phyloP scores from a whole-genome alignment of 768 basidiomycete species.

The Xerocomellus dryophilus region DNA sequence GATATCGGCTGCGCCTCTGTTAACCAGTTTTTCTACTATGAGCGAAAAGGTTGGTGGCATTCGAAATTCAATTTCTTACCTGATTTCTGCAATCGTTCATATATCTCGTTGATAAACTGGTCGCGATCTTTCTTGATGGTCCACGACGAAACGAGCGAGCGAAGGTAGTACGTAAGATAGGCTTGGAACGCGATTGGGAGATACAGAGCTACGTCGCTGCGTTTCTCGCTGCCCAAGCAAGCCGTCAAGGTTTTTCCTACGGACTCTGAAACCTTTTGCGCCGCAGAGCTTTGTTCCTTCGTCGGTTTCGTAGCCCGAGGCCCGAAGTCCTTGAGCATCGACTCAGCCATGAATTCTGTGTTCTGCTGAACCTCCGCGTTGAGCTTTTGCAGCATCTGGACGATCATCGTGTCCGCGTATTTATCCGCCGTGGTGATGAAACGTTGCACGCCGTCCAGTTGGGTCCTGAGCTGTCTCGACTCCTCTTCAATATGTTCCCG shows the following conservation, averaged over 20 bases:
- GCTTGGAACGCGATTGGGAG: conserved; percentile 14
- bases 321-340: neutral
- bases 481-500: neutral
- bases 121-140: conserved; percentile 2
- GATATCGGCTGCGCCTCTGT: conserved; percentile 11
- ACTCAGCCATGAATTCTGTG: conserved; percentile 8
- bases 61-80: neutral
- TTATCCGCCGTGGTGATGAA: conserved; percentile 7
- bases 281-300: neutral
- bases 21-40: neutral
- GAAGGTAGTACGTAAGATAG: neutral
- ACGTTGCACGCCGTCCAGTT: conserved; percentile 1
- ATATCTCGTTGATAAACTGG: conserved; percentile 4
- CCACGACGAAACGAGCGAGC: conserved; percentile 11
- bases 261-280: neutral
- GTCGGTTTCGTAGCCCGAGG: neutral
- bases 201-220: neutral
- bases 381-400: conserved; percentile 7
- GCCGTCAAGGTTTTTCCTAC: conserved; percentile 1
- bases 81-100: conserved; percentile 3
- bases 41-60: neutral
- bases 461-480: neutral
- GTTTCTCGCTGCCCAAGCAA: neutral
- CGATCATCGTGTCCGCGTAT: conserved; percentile 5
- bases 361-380: conserved; percentile 15